Conservation (phyloP, 1,284 basidiomycete species). For the Ganoderma lingzhi region DNA sequence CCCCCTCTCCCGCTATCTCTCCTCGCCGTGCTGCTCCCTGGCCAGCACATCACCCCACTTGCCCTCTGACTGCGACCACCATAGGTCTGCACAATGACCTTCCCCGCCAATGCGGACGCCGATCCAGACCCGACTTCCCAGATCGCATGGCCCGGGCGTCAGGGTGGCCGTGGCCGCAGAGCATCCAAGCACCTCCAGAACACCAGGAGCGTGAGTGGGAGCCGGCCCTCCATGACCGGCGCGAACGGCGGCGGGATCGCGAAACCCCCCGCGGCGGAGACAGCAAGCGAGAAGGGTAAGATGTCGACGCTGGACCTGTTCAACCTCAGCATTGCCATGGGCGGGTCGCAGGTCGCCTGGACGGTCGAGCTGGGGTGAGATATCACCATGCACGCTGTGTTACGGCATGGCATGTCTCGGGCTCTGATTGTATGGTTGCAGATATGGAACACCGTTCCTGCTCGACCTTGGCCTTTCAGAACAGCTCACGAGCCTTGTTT, state of each 20-base stretch:
- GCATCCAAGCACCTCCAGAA: slow-evolving; percentile 21
- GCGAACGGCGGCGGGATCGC: slow-evolving; percentile 27
- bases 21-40: background rate
- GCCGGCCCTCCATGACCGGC: slow-evolving; percentile 14
- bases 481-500: slow-evolving; percentile 92
- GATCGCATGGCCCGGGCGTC: slow-evolving; percentile 75
- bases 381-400: background rate
- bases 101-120: slow-evolving; percentile 61
- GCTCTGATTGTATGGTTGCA: slow-evolving; percentile 42
- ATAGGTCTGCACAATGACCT: slow-evolving; percentile 48
- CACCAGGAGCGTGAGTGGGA: slow-evolving; percentile 17
- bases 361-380: slow-evolving; percentile 88
- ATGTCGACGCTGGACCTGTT: slow-evolving; percentile 79
- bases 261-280: slow-evolving; percentile 29
- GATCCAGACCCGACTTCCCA: slow-evolving; percentile 79
- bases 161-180: slow-evolving; percentile 35
- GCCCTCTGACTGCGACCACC: slow-evolving; percentile 1
- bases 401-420: slow-evolving; percentile 1
- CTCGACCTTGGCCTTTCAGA: slow-evolving; percentile 90
- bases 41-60: slow-evolving; percentile 14
- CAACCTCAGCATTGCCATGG: slow-evolving; percentile 84
- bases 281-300: slow-evolving; percentile 35
- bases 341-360: slow-evolving; percentile 93
- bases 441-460: slow-evolving; percentile 95
- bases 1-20: background rate